Base-by-base conservation (phyloP, 2,329 filamentous ascomycete species). In the Ophiostoma pallidulum region DNA sequence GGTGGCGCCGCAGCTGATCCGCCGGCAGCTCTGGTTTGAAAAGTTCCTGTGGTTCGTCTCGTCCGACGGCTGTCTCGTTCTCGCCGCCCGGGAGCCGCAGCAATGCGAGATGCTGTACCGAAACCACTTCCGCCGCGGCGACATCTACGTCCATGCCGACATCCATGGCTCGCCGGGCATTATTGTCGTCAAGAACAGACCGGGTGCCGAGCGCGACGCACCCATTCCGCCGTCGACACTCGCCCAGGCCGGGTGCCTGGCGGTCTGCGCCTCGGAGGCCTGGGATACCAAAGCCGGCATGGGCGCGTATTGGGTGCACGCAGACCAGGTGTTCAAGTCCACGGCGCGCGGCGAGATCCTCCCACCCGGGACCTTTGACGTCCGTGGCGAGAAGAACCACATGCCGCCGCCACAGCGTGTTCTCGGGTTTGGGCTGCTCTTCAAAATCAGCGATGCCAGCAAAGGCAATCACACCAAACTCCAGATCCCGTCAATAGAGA, bases 271-370 rank as follows among this genome's bases (percentile, higher is more conserved):
- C 8, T 96, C 89, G 1, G 83, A 74, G 48, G 92, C 91, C 0
- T 98, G 92, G 92, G 92, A 97, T 51, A 91, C 86, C 1, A 98
- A 98, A 64, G 91, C 91, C 8, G 80, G 88, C 14, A 94, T 97
- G 86, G 84, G 86, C 16, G 90, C 91, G 8, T 98, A 87, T 84
- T 98, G 92, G 92, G 91, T 94, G 0, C 81, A 83, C 52, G 84
- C 86, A 2, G 82, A 91, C 46, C 90, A 97, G 62, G 87, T 98
- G 0, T 88, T 86, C 9, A 97, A 97, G 66, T 86, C 80, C 29
- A 82, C 84, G 0, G 74, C 81, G 1, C 80, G 77, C 0, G 91
- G 91, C 20, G 90, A 94, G 55, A 91, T 86, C 57, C 66, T 98
- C 7, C 77, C 81, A 0, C 72, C 77, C 0, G 92, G 91, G 16